Percentiles rank a stretch among this genome's conserved stretches.
Conservation (phyloP, 2,329 filamentous ascomycete species). For the Metarhizium robertsii region DNA sequence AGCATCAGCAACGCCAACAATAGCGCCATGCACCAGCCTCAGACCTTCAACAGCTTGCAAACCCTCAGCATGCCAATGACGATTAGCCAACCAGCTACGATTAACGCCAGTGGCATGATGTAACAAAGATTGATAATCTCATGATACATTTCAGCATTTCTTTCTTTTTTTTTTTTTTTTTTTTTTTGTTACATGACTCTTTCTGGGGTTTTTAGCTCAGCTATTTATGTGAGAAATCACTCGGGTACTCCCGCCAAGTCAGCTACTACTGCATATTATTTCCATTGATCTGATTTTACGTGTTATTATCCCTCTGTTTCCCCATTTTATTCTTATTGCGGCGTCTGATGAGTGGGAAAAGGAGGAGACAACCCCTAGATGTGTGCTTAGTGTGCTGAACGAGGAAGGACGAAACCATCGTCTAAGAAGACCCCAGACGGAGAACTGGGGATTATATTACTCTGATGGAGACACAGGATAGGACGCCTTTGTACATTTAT, state of each 20-base stretch:
- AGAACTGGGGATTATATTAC: background rate
- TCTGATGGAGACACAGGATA: constrained; percentile 7
- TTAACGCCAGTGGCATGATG: constrained; percentile 37
- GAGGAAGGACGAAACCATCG: background rate
- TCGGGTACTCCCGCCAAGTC: background rate
- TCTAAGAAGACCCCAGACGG: background rate
- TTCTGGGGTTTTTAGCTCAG: constrained; percentile 1
- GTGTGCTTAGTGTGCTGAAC: constrained; percentile 7
- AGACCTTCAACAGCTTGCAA: constrained; percentile 48
- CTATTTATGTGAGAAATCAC: background rate
- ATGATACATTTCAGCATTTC: constrained; percentile 1
- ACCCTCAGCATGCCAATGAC: constrained; percentile 57
- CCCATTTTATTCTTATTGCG: constrained; percentile 6
- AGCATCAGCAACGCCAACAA: constrained; percentile 8
- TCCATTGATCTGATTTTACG: constrained; percentile 1
- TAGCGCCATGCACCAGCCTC: constrained; percentile 11
- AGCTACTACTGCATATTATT: constrained; percentile 5
- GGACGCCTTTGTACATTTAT: constrained; percentile 22
- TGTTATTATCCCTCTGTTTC: constrained; percentile 14
- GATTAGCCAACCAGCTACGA: constrained; percentile 44
- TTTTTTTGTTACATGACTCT: constrained; percentile 5
- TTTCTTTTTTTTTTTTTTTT: constrained; percentile 7
- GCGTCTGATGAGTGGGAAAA: constrained; percentile 15
- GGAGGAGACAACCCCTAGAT: constrained; percentile 15
- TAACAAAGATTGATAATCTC: constrained; percentile 15